Percentiles rank a stretch among this genome's conserved stretches.
These are phyloP conservation scores for Penicillium bialowiezense DNA, from an alignment of 495 filamentous ascomycete genomes.

Conservation along the genomic window DNA sequence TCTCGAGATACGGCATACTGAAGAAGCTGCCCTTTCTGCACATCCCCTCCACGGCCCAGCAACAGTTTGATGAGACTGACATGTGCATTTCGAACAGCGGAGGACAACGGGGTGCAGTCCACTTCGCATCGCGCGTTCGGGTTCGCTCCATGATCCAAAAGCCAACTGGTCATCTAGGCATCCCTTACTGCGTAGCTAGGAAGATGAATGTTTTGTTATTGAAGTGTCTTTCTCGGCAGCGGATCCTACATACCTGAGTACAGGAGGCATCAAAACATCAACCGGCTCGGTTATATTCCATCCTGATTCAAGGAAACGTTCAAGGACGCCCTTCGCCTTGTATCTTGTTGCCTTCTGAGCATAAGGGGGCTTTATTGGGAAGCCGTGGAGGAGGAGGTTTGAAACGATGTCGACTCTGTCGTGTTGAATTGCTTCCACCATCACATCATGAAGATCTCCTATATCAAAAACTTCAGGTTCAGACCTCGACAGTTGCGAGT, in stretches of 20 bases:
- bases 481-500: not conserved
- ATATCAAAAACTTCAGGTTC: slow-evolving; percentile 3
- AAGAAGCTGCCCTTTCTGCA: slow-evolving; percentile 19
- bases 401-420: slow-evolving; percentile 6
- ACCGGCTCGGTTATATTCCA: slow-evolving; percentile 19
- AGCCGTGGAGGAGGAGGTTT: not conserved
- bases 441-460: slow-evolving; percentile 8
- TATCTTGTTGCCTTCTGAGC: not conserved
- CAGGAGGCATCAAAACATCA: slow-evolving; percentile 9
- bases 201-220: slow-evolving; percentile 1
- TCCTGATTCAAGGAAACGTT: slow-evolving; percentile 7
- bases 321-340: not conserved
- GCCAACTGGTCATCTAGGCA: slow-evolving; percentile 22
- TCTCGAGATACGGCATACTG: slow-evolving; percentile 14
- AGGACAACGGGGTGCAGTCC: slow-evolving; percentile 12
- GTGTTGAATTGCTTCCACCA: slow-evolving; percentile 11
- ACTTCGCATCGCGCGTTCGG: slow-evolving; percentile 15
- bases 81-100: no score
- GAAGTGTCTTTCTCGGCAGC: not conserved
- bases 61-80: slow-evolving; percentile 2
- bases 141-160: slow-evolving; percentile 25
- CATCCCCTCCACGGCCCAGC: slow-evolving; percentile 13
- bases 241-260: slow-evolving; percentile 10
- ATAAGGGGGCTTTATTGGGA: slow-evolving; percentile 1
- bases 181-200: slow-evolving; percentile 17